Evolutionary conservation across 2,329 filamentous ascomycete species (phyloP).

Genomic region (Teratosphaeria destructans): DNA sequence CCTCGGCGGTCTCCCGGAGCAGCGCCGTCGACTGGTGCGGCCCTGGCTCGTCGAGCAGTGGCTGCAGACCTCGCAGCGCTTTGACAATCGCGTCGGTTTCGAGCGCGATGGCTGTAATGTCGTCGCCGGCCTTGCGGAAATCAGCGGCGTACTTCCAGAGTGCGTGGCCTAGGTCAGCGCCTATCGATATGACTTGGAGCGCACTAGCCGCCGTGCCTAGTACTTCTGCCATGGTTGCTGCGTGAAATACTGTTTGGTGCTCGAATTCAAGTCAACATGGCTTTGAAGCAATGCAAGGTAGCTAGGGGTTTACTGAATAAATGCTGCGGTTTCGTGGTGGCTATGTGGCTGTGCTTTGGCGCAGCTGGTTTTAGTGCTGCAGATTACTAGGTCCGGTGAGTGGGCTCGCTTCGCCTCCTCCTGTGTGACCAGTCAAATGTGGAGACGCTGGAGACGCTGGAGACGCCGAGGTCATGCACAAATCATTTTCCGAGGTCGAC

Average conservation of each 20-base stretch:
- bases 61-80: not conserved
- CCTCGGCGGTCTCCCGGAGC: not conserved
- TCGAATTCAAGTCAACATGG: not conserved
- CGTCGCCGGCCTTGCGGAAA: not conserved
- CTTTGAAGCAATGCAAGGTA: not conserved
- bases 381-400: not conserved
- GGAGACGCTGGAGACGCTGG: not conserved
- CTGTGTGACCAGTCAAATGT: not conserved
- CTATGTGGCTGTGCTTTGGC: not conserved
- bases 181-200: not conserved
- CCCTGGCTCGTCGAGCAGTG: not conserved
- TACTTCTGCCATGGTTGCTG: not conserved
- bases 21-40: not conserved
- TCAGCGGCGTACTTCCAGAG: not conserved
- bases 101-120: not conserved
- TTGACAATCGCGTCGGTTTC: not conserved
- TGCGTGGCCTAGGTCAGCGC: not conserved
- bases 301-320: not conserved
- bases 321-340: not conserved
- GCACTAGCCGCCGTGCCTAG: not conserved
- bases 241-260: not conserved
- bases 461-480: no score
- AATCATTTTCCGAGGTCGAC: no score
- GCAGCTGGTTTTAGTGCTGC: not conserved
- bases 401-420: not conserved